Evolutionary conservation across 352 stramenopile species (phyloP).

Genomic region (Phytopythium delawarense): DNA sequence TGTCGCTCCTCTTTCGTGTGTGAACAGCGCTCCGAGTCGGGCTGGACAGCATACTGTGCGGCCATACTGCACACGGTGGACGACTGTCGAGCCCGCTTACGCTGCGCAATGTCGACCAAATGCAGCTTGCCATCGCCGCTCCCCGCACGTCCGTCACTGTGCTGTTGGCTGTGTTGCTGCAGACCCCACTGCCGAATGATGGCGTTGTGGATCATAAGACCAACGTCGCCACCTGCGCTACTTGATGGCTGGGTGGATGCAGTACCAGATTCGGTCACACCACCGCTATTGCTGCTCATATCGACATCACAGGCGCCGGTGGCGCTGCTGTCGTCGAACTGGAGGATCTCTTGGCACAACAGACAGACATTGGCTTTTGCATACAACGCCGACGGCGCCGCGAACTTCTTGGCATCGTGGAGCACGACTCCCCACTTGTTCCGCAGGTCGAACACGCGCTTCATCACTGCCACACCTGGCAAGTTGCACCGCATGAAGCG

Average conservation of each 20-base stretch:
- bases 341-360: slow-evolving; percentile 40
- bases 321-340: slow-evolving; percentile 16
- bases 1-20: slow-evolving; percentile 50
- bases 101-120: slow-evolving; percentile 31
- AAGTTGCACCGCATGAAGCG: slow-evolving; percentile 40
- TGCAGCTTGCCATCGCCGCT: slow-evolving; percentile 7
- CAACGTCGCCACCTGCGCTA: slow-evolving; percentile 14
- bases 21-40: slow-evolving; percentile 21
- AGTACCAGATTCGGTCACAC: not conserved
- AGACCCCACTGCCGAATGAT: slow-evolving; percentile 17
- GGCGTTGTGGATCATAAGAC: slow-evolving; percentile 31
- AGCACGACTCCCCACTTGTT: slow-evolving; percentile 42
- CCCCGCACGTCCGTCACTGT: not conserved
- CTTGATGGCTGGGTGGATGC: not conserved
- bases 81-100: slow-evolving; percentile 41
- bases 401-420: slow-evolving; percentile 41
- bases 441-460: slow-evolving; percentile 41
- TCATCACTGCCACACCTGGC: slow-evolving; percentile 40
- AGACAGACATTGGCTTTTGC: slow-evolving; percentile 34
- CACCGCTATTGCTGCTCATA: not conserved
- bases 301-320: not conserved
- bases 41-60: slow-evolving; percentile 30
- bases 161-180: slow-evolving; percentile 15
- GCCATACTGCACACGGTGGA: slow-evolving; percentile 37
- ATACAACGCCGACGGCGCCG: slow-evolving; percentile 31